Conservation (phyloP, 352 stramenopile genomes). For the Phytophthora meadii region DNA sequence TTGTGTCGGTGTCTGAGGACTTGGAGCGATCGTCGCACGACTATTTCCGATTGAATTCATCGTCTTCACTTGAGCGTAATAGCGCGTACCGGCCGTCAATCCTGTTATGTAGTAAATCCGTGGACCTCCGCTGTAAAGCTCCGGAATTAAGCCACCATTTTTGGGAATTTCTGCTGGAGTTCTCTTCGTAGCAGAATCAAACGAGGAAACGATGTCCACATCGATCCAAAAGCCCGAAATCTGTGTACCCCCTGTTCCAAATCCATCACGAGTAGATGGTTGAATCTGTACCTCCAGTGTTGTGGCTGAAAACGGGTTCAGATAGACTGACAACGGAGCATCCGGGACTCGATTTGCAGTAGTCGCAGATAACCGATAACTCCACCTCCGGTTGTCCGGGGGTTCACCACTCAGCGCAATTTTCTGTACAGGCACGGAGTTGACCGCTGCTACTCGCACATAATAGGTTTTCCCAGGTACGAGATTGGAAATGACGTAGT, state of each 20-base stretch:
- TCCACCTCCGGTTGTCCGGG: conserved; percentile 94
- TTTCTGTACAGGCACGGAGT: conserved; percentile 87
- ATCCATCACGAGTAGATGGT: conserved; percentile 66
- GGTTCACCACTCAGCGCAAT: conserved; percentile 81
- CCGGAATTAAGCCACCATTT: conserved; percentile 32
- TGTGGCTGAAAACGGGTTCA: conserved; percentile 64
- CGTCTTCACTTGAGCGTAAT: conserved; percentile 88
- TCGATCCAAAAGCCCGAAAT: conserved; percentile 74
- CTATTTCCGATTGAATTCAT: conserved; percentile 74
- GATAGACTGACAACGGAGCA: conserved; percentile 57
- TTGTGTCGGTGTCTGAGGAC: conserved; percentile 57
- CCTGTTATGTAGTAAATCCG: conserved; percentile 74
- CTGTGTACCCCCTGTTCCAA: conserved; percentile 42
- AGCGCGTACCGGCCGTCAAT: conserved; percentile 73
- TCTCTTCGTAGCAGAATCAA: conserved; percentile 61
- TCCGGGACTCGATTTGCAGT: conserved; percentile 89
- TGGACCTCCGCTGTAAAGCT: conserved; percentile 61
- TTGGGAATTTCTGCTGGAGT: conserved; percentile 47
- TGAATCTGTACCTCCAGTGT: conserved; percentile 81
- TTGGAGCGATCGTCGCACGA: conserved; percentile 65
- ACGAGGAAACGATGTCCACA: conserved; percentile 73
- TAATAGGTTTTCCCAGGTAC: conserved; percentile 82
- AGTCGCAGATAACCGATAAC: conserved; percentile 65
- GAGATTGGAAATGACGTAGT: conserved; percentile 82
- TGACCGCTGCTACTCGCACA: conserved; percentile 91